Evolutionary conservation across 495 filamentous ascomycete species (phyloP), one percentile per base, ranked within the genome.

Genomic region (Trypethelium eluteriae): DNA sequence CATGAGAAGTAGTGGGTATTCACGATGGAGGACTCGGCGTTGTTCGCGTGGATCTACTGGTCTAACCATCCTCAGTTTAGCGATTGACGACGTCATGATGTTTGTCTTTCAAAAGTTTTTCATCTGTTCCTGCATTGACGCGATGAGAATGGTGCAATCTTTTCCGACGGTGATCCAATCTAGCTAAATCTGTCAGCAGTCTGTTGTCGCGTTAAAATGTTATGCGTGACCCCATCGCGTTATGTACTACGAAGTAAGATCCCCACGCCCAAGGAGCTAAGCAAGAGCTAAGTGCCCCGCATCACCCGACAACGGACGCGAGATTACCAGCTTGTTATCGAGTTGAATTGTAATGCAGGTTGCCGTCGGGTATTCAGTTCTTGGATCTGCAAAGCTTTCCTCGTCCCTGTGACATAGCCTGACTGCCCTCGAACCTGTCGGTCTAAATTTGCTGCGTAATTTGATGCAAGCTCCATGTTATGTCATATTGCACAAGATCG

Each of bases 11-110:
- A 36, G 36, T 59, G 18, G 53, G 32, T 7, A 32, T 59, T 34
- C 32, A 32, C 36, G 36, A 59, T 59, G 53, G 53, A 18, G 32
- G 36, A 14, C 53, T 34, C 53, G 53, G 36, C 32, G 53, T 34
- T 9, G 53, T 35, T 59, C 32, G 53, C 53, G 53, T 18, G n/a
- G 32, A 36, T 34, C 18, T 18, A 18, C 53, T 59, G 53, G 25
- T 18, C 53, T 59, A 59, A 59, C 53, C 53, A 36, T 59, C 53
- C 53, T 59, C 32, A 59, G 53, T 59, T 35, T 59, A 59, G 53
- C 25, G 53, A 59, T 59, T 32, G 14, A 35, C 53, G 53, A 59
- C 53, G 53, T 59, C 53, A 59, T 59, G 53, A 59, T 59, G 53
- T 59, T 59, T 59, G 7, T 11, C 6, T 18, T 36, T 36, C 7